Conservation (phyloP, 2,329 filamentous ascomycete genomes). For the Raffaelea deltoideospora region DNA sequence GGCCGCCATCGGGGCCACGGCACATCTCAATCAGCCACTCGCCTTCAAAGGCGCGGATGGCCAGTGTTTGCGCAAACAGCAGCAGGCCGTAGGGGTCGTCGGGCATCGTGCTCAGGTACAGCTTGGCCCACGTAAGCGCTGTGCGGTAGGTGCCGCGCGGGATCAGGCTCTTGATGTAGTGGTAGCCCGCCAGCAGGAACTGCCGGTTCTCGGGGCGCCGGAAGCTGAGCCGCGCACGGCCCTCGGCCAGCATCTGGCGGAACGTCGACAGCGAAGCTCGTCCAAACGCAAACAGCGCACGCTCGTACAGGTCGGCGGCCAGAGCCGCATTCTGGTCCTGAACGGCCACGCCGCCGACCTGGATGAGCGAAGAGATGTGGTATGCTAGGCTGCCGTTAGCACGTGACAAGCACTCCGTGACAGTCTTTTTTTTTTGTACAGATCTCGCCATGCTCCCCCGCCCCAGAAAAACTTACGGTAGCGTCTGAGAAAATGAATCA, state of each 20-base stretch:
- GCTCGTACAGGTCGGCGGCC: slow-evolving; percentile 74
- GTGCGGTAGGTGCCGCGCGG: slow-evolving; percentile 91
- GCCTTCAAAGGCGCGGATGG: slow-evolving; percentile 65
- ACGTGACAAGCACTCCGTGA: not conserved
- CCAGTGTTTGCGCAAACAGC: slow-evolving; percentile 69
- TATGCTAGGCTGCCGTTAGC: slow-evolving; percentile 40
- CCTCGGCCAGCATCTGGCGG: slow-evolving; percentile 56
- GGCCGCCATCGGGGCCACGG: slow-evolving; percentile 27
- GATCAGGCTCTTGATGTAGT: slow-evolving; percentile 73
- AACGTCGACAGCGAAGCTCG: slow-evolving; percentile 76
- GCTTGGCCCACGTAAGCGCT: slow-evolving; percentile 82
- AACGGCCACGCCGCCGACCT: slow-evolving; percentile 83
- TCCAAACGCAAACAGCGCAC: slow-evolving; percentile 88
- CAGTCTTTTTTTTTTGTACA: no score
- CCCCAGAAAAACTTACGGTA: slow-evolving; percentile 41
- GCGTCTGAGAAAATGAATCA: slow-evolving; percentile 59
- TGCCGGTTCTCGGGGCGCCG: slow-evolving; percentile 74
- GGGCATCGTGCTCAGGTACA: slow-evolving; percentile 61
- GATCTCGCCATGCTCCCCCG: no score
- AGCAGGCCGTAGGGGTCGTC: slow-evolving; percentile 72
- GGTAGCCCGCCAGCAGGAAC: slow-evolving; percentile 78
- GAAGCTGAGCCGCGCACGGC: slow-evolving; percentile 71
- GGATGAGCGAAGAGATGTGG: slow-evolving; percentile 84
- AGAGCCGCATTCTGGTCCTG: slow-evolving; percentile 76
- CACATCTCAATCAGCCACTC: slow-evolving; percentile 60